phyloP scores from a whole-genome alignment of 2,329 filamentous ascomycete species.

The Penicillium polonicum region DNA sequence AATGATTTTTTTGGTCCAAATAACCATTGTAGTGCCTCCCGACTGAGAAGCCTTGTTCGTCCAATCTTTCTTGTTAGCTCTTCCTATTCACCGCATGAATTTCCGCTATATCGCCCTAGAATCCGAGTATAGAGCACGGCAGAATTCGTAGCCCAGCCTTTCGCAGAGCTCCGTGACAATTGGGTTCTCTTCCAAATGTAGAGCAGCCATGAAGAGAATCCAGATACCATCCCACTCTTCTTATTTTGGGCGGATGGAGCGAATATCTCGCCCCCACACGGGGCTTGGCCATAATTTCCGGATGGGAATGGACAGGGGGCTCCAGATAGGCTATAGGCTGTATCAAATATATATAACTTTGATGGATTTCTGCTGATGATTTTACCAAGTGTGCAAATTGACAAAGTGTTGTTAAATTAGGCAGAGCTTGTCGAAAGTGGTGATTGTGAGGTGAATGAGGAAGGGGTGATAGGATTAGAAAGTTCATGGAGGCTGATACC shows the following conservation, averaged over 20 bases:
- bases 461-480: too few relatives aligned
- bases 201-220: not conserved
- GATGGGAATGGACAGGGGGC: not conserved
- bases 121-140: not conserved
- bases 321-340: too few relatives aligned
- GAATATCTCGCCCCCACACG: too few relatives aligned
- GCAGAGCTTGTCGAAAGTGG: not conserved
- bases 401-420: not conserved
- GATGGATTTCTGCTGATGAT: not conserved
- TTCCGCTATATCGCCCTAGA: not conserved
- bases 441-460: too few relatives aligned
- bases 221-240: not conserved
- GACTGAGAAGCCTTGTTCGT: too few relatives aligned
- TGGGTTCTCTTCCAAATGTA: not conserved
- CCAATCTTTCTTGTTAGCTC: not conserved
- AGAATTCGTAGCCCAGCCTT: not conserved
- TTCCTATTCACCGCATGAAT: not conserved
- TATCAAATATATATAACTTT: not conserved
- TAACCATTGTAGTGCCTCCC: not conserved
- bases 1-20: not conserved
- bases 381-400: not conserved
- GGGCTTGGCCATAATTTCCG: not conserved
- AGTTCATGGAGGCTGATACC: too few relatives aligned
- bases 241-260: not conserved
- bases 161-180: not conserved